phyloP scores from a whole-genome alignment of 345 rosid genomes.

The Erysimum cheiranthoides region DNA sequence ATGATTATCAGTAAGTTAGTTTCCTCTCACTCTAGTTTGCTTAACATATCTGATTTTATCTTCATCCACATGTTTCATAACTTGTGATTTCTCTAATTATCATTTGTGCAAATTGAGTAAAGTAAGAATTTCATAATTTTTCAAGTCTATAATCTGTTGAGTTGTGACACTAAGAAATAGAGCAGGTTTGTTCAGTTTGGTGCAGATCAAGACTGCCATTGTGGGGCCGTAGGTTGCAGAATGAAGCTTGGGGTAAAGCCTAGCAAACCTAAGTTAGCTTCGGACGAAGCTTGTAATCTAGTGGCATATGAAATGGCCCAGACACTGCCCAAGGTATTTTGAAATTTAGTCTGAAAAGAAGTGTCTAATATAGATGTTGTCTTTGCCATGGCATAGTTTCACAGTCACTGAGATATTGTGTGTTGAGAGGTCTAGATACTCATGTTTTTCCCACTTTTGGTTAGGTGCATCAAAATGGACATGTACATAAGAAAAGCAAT shows the following conservation, averaged over 20 bases:
- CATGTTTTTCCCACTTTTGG: constrained; percentile 38
- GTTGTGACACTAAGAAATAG: constrained; percentile 58
- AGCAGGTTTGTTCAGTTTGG: constrained; percentile 99
- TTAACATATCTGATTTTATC: background rate
- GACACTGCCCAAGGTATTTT: constrained; percentile 63
- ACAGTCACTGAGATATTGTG: background rate
- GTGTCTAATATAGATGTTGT: constrained; percentile 32
- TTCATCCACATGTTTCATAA: background rate
- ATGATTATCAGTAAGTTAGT: constrained; percentile 90
- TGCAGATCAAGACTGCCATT: constrained; percentile 99
- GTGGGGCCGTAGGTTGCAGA: constrained; percentile 87
- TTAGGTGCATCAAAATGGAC: constrained; percentile 73
- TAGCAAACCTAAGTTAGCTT: constrained; percentile 77
- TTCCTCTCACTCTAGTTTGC: constrained; percentile 37
- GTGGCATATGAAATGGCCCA: constrained; percentile 71
- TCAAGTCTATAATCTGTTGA: background rate
- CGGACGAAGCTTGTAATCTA: constrained; percentile 81
- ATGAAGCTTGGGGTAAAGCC: constrained; percentile 91
- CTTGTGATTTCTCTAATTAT: constrained; percentile 6
- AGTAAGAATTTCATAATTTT: too few relatives aligned
- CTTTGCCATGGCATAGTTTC: constrained; percentile 11
- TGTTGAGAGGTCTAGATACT: constrained; percentile 32
- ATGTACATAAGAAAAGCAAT: constrained; percentile 38
- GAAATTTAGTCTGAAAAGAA: constrained; percentile 52
- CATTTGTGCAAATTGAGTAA: too few relatives aligned